These are phyloP conservation scores for Phytophthora uliginosa DNA, from an alignment of 352 stramenopile genomes.

Conservation along the genomic window DNA sequence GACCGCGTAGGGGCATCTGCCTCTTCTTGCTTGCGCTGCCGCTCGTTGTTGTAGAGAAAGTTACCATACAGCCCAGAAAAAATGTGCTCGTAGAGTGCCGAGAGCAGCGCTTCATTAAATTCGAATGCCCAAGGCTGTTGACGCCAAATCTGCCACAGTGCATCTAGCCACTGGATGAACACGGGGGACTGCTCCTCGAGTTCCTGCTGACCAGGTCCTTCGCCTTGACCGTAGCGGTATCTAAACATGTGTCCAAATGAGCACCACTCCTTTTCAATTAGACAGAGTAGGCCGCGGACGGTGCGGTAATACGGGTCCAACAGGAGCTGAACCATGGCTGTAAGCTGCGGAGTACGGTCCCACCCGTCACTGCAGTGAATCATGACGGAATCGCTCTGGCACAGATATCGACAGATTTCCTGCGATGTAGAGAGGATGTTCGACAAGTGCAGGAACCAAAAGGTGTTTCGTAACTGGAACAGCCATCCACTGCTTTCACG, in stretches of 20 bases:
- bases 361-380: constrained; percentile 99
- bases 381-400: constrained; percentile 96
- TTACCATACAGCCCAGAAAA: constrained; percentile 98
- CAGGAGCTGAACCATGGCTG: constrained; percentile 96
- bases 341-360: constrained; percentile 99
- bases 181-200: constrained; percentile 98
- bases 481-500: constrained; percentile 83
- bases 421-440: constrained; percentile 95
- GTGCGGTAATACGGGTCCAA: constrained; percentile 99
- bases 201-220: constrained; percentile 93
- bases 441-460: constrained; percentile 98
- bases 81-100: constrained; percentile 96
- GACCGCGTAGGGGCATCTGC: constrained; percentile 67
- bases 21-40: constrained; percentile 78
- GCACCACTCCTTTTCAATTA: constrained; percentile 99
- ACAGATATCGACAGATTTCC: constrained; percentile 95
- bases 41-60: constrained; percentile 98
- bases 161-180: constrained; percentile 99
- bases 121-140: constrained; percentile 98
- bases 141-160: constrained; percentile 97
- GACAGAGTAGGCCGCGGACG: constrained; percentile 93
- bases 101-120: constrained; percentile 96
- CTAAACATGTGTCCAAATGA: constrained; percentile 99
- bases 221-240: constrained; percentile 96
- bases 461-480: constrained; percentile 95